These are phyloP conservation scores for Thalassiosira profunda DNA, from an alignment of 108 stramenopile species.

Conservation along the genomic window DNA sequence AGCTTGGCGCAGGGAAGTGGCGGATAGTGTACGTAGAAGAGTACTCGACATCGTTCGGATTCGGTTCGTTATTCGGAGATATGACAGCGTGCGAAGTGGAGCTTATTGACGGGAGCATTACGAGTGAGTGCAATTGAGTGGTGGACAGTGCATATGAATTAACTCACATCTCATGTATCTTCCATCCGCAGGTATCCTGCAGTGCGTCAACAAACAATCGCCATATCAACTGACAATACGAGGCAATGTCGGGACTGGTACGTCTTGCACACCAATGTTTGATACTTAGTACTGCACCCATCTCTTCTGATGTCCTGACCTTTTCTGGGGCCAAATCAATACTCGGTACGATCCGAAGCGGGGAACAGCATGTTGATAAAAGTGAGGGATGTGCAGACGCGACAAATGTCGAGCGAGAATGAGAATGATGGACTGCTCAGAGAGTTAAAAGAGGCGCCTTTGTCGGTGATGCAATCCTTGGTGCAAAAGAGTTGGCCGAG, in stretches of 20 bases:
- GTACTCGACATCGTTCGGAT: constrained; percentile 21
- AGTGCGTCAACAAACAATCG: constrained; percentile 6
- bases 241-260: constrained; percentile 18
- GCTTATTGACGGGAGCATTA: constrained; percentile 8
- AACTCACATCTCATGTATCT: not conserved
- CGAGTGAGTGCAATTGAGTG: constrained; percentile 2
- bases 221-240: constrained; percentile 1
- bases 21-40: constrained; percentile 15
- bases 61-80: constrained; percentile 13
- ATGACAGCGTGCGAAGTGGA: constrained; percentile 3
- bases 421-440: not conserved
- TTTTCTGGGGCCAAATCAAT: not conserved
- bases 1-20: constrained; percentile 11
- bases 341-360: not conserved
- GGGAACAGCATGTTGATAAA: constrained; percentile 17
- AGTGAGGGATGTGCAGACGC: not conserved
- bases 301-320: not conserved
- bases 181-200: not conserved
- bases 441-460: not conserved
- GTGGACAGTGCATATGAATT: not conserved
- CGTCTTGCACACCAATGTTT: not conserved
- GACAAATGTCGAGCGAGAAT: not conserved
- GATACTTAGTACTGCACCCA: not conserved
- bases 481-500: constrained; percentile 8
- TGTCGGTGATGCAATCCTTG: not conserved